Percentiles rank a stretch among this genome's conserved stretches.
Evolutionary conservation across 805 yeast species (phyloP).

Genomic region (Brettanomyces custersianus): DNA sequence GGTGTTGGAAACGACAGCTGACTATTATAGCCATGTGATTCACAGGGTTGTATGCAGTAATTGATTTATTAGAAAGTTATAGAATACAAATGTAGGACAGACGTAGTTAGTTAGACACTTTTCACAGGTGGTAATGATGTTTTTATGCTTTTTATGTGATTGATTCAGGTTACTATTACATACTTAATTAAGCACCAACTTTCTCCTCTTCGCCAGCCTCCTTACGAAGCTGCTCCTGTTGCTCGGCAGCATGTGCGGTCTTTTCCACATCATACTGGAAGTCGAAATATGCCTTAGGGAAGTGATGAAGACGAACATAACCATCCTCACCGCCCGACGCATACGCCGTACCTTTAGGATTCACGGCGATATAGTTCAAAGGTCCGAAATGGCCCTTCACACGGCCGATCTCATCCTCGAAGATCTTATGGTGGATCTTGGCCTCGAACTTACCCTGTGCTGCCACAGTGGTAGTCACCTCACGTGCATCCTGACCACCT

Average conservation of each 20-base stretch:
- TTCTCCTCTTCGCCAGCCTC: constrained; percentile 3
- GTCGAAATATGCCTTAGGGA: constrained; percentile 87
- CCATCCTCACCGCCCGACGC: constrained; percentile 99
- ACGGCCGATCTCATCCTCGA: constrained; percentile 93
- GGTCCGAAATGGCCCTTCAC: constrained; percentile 99
- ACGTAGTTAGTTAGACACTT: too few species aligned
- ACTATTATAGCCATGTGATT: too few species aligned
- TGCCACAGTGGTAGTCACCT: constrained; percentile 93
- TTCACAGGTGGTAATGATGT: too few species aligned
- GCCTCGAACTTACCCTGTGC: constrained; percentile 96
- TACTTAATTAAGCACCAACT: too few species aligned
- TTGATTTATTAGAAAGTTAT: too few species aligned
- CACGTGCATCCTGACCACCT: constrained; percentile 99
- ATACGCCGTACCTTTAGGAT: constrained; percentile 87
- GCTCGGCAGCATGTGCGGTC: constrained; percentile 42
- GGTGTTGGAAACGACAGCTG: too few species aligned
- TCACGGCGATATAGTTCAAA: constrained; percentile 83
- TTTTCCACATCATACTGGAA: constrained; percentile 88
- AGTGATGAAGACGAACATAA: constrained; percentile 85
- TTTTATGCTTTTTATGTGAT: too few species aligned
- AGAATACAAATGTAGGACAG: neutral
- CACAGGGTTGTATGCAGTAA: too few species aligned
- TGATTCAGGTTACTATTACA: too few species aligned
- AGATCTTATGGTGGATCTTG: constrained; percentile 88
- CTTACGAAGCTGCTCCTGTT: constrained; percentile 4